A percentile compares a stretch with the other conserved stretches of the same genome.
Conservation (phyloP, 1,139 yeast genomes). For the Chernovozyma aurita region DNA sequence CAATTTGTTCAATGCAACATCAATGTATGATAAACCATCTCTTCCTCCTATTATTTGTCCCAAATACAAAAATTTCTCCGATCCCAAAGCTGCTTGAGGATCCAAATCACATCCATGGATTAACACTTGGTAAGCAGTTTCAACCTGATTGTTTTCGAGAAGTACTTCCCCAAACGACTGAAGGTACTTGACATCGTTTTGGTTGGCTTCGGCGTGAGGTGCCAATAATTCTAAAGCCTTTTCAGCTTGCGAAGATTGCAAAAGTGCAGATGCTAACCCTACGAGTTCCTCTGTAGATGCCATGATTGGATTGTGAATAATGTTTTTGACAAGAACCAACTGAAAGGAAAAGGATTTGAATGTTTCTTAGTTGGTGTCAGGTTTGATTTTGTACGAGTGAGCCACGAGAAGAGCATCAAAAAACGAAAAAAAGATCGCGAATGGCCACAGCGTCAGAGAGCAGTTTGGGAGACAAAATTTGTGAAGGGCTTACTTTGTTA, state of each 20-base stretch:
- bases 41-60: constrained; percentile 88
- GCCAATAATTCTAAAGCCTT: constrained; percentile 35
- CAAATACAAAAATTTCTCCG: constrained; percentile 80
- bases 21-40: constrained; percentile 66
- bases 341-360: too few species aligned
- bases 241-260: constrained; percentile 38
- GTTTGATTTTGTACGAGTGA: neutral
- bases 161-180: constrained; percentile 66
- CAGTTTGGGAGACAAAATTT: too few species aligned
- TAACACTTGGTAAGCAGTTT: constrained; percentile 66
- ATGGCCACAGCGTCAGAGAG: too few species aligned
- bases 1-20: constrained; percentile 57
- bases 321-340: constrained; percentile 2
- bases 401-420: too few species aligned
- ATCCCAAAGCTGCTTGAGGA: constrained; percentile 57
- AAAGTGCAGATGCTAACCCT: constrained; percentile 17
- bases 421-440: too few species aligned
- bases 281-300: constrained; percentile 6
- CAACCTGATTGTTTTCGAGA: constrained; percentile 74
- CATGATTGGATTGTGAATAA: too few species aligned
- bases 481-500: too few species aligned
- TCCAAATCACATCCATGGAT: constrained; percentile 66
- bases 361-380: neutral
- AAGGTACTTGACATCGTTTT: constrained; percentile 29
- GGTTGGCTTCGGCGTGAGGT: constrained; percentile 23